Conservation (phyloP, 345 rosid genomes). For the Limnanthes douglasii region DNA sequence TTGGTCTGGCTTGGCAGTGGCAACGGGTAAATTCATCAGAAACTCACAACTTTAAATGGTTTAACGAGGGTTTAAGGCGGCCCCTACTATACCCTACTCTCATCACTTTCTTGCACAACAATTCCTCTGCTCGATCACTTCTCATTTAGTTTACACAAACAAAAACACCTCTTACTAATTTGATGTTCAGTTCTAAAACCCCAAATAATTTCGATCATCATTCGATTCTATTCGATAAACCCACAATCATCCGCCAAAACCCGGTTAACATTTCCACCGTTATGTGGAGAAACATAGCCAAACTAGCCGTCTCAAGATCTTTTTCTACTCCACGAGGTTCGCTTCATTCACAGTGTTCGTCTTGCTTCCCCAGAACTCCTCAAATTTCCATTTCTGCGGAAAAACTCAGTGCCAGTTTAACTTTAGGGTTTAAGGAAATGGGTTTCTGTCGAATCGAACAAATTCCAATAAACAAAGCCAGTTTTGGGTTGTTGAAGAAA, state of each 20-base stretch:
- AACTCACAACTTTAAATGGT: no score
- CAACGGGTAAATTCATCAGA: no score
- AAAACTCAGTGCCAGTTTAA: slow-evolving; percentile 13
- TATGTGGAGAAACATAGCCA: slow-evolving; percentile 74
- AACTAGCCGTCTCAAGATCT: slow-evolving; percentile 28
- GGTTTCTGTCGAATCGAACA: slow-evolving; percentile 17
- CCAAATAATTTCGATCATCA: slow-evolving; percentile 21
- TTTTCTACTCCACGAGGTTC: no score
- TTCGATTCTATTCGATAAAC: slow-evolving; percentile 13
- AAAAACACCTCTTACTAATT: no score
- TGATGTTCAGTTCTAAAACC: slow-evolving; percentile 45
- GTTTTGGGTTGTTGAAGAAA: slow-evolving; percentile 14
- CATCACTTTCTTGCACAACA: no score
- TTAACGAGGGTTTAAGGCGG: no score
- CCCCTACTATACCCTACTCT: no score
- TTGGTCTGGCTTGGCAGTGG: no score
- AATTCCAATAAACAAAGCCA: slow-evolving; percentile 17
- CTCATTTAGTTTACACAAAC: no score
- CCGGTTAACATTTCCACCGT: slow-evolving; percentile 17
- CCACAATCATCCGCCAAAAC: slow-evolving; percentile 10
- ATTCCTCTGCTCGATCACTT: no score
- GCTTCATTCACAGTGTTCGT: slow-evolving; percentile 9
- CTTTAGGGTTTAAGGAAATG: slow-evolving; percentile 12
- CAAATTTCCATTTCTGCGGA: slow-evolving; percentile 15
- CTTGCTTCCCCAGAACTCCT: slow-evolving; percentile 18